Base-by-base conservation (phyloP, 768 basidiomycete species). In the Boletus barrowsii region DNA sequence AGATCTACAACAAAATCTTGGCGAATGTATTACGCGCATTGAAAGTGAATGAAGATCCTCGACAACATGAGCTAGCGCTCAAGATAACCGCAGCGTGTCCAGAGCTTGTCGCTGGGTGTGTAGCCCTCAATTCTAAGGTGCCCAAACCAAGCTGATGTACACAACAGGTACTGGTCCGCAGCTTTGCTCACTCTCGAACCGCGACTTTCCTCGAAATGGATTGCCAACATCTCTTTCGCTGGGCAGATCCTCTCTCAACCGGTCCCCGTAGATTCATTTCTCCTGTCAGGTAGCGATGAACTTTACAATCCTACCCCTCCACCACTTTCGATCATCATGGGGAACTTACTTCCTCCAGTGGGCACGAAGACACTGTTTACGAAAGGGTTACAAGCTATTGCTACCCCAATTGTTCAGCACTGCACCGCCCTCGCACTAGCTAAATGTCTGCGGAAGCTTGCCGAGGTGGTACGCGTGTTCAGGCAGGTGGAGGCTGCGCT, bases 191-290 rank as follows among this genome's bases (percentile, higher is more conserved):
- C 90, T 0, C 76, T 95, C 5, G 93, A 96, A 62, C 92, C 93
- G 0, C 84, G 93, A 3, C 79, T 94, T 6, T 90, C 90, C 0
- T 89, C 89, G 0, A 88, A 87, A 65, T 98, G 96, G 94, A 85
- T 98, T 32, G 83, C 88, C 0, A 96, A 93, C 54, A 85, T 97
- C 59, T 77, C 90, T 5, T 88, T 94, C 64, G 83, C 91, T 39
- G 90, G 87, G 3, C 77, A 78, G 9, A 79, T 98, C 49, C 78
- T 97, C 47, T 87, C 89, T 1, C 79, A 93, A 0, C 83, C 90
- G 0, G 72, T 93, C 2, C 92, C 94, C 0, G 60, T 74, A 1
- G 61, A 74, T 1, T 81, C 81, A 0, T 93, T 94, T 66, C 72
- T 83, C 54, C 75, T 88, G 15, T 72, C 77, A 46, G 63, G 68